Evolutionary conservation across 73 alveolate species (phyloP), one percentile per base, ranked within the genome.

Genomic region (Uronychia setigera): DNA sequence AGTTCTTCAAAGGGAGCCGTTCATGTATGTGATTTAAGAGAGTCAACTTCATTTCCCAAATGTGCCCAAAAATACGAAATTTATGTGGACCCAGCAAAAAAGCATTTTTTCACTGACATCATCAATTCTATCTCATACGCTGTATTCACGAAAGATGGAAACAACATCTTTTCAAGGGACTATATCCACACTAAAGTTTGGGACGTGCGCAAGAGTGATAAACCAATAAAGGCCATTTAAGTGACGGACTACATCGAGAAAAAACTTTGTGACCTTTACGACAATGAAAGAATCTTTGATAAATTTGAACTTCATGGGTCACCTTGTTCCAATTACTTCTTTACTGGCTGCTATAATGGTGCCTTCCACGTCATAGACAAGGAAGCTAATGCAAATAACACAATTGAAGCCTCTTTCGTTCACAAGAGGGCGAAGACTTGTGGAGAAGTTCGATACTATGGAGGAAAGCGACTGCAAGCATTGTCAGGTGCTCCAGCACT

Each of bases 101-200:
- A 90, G 91, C 95, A 94, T 81, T 88, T 88, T 88, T 94, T 88
- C 89, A 87, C 97, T 5, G 98, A 94, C 76, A 94, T 94, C 59
- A 95, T 94, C 32, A 93, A 94, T 26, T 92, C 98, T 13, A 86
- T 93, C 26, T 86, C 96, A 11, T 95, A 91, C 78, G 97, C 95
- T 1, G 88, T 87, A 67, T 94, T 94, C 59, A 75, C 92, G 35
- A 59, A 91, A 35, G 80, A 75, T 57, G 90, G 89, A 28, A 88
- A 92, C 74, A 81, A 81, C 75, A 57, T 80, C 46, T 84, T 90
- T 35, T 60, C 95, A 11, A 89, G 98, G 84, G 98, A 94, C 80
- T 94, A 89, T 80, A 74, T 92, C 74, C 79, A 83, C 67, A 90
- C 89, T 0, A 94, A 94, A 91, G 87, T 94, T 27, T 94, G 98